These are phyloP conservation scores for Neurospora sp. DNA, from an alignment of 495 filamentous ascomycete genomes.

Conservation along the genomic window DNA sequence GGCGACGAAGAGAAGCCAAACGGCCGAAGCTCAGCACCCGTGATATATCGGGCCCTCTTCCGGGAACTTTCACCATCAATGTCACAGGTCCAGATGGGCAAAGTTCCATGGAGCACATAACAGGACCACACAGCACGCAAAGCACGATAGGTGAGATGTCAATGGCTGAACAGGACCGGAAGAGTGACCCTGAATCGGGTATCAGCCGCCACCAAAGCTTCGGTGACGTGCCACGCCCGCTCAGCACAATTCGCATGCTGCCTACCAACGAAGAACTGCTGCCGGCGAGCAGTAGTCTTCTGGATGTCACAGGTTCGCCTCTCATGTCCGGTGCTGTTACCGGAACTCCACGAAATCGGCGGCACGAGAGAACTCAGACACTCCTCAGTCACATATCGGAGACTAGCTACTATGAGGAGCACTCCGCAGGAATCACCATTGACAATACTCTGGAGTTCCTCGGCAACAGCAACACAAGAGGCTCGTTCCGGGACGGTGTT, in stretches of 20 bases:
- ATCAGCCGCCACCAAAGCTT: neutral
- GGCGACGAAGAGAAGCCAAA: conserved; percentile 7
- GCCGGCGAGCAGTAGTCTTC: neutral
- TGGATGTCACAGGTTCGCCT: neutral
- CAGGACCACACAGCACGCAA: neutral
- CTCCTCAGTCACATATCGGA: conserved; percentile 15
- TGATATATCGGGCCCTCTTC: conserved; percentile 33
- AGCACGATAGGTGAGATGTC: neutral
- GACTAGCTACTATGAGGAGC: conserved; percentile 9
- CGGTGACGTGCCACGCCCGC: neutral
- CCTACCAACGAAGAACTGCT: neutral
- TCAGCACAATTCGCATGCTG: neutral
- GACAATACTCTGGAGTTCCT: conserved; percentile 2
- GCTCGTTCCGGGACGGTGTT: conserved; percentile 17
- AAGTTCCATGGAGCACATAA: neutral
- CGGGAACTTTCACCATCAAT: conserved; percentile 25
- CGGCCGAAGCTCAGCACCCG: conserved; percentile 9
- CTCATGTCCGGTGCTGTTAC: neutral
- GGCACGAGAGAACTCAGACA: neutral
- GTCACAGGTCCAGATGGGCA: neutral
- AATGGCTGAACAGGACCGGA: neutral
- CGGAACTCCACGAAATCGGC: neutral
- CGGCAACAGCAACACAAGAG: conserved; percentile 4
- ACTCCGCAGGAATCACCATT: conserved; percentile 2
- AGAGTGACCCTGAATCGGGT: neutral